These are phyloP conservation scores for Phyllosticta citrichinensis DNA, from an alignment of 2,329 filamentous ascomycete genomes.

Conservation along the genomic window DNA sequence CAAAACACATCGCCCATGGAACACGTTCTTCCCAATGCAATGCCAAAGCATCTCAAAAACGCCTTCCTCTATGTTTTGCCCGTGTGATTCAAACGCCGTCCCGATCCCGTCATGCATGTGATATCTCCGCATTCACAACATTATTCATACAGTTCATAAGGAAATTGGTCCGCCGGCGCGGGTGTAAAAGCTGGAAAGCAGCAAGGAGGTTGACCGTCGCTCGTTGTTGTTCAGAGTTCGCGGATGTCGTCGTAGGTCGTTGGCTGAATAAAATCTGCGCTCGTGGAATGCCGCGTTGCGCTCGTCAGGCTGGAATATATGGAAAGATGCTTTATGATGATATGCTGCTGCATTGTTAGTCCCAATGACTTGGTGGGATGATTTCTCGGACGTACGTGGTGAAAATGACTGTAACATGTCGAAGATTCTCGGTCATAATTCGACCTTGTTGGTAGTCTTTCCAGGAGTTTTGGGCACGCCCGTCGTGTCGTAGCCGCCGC, in stretches of 20 bases:
- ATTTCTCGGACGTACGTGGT: neutral
- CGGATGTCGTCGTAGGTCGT: neutral
- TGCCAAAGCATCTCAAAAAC: neutral
- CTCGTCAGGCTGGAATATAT: neutral
- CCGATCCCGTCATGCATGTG: neutral
- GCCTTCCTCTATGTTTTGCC: neutral
- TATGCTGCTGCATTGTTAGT: neutral
- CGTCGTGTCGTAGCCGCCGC: slow-evolving; percentile 41
- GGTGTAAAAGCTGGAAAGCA: neutral
- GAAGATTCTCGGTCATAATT: neutral
- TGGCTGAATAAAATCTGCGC: neutral
- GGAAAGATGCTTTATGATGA: neutral
- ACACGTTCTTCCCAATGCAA: neutral
- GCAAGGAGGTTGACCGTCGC: neutral
- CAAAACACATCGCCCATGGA: neutral
- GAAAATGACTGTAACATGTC: neutral
- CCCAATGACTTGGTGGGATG: neutral
- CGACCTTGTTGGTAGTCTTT: slow-evolving; percentile 12
- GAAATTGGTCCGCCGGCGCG: neutral
- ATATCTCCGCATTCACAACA: neutral
- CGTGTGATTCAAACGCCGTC: neutral
- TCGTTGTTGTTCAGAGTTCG: neutral
- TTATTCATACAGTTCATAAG: neutral
- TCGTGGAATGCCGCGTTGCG: neutral
- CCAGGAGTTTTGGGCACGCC: slow-evolving; percentile 36